A percentile compares a stretch with the other conserved stretches of the same genome.
Conservation (phyloP, 2,329 filamentous ascomycete species). For the Furcasterigmium furcatum region DNA sequence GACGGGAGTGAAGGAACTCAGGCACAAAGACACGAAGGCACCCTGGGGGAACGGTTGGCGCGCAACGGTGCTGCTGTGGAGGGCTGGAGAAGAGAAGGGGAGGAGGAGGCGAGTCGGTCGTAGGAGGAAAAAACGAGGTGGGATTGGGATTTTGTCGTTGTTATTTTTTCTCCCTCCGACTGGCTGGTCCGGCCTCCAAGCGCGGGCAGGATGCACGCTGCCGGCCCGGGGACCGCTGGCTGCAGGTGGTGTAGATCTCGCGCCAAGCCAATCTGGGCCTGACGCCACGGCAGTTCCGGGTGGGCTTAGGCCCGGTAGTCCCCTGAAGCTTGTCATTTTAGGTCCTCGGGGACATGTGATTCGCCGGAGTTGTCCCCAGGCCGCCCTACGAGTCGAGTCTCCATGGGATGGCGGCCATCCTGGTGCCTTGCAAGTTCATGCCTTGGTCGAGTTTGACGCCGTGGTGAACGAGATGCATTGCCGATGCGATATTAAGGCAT, state of each 20-base stretch:
- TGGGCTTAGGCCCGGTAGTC: conserved; percentile 3
- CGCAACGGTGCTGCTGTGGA: conserved; percentile 33
- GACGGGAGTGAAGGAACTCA: background rate
- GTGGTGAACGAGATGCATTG: no score
- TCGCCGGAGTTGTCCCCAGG: background rate
- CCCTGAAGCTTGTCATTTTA: conserved; percentile 1
- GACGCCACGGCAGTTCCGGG: background rate
- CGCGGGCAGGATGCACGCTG: background rate
- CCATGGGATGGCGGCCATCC: no score
- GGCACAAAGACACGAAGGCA: conserved; percentile 11
- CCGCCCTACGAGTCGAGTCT: no score
- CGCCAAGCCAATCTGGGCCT: background rate
- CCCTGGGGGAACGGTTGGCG: conserved; percentile 29
- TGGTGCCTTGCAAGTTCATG: no score
- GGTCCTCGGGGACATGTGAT: background rate
- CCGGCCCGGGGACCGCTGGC: background rate
- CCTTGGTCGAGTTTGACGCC: no score
- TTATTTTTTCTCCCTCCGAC: conserved; percentile 10
- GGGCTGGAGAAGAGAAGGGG: conserved; percentile 12
- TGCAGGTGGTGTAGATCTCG: background rate
- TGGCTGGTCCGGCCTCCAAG: background rate
- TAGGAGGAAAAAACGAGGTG: conserved; percentile 5
- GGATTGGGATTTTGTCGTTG: conserved; percentile 11
- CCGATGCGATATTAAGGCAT: no score
- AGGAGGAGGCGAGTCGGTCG: conserved; percentile 5